Evolutionary conservation across 257 asterid species (phyloP).

Genomic region (Cordia subcordata): DNA sequence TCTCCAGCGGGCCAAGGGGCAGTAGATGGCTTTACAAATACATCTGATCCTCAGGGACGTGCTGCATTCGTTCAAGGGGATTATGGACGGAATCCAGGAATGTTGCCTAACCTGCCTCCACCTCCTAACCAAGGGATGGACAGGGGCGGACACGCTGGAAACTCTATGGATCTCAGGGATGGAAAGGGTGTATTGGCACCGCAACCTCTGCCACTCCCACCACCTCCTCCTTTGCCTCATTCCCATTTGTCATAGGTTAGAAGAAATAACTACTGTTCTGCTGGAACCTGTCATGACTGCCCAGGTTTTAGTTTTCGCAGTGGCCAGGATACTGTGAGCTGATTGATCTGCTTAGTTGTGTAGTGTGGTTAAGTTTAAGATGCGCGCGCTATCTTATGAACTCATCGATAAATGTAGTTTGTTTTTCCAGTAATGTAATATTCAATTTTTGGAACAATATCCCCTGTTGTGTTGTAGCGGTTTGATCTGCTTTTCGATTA

Average conservation of each 20-base stretch:
- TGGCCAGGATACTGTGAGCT: no score
- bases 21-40: slow-evolving; percentile 21
- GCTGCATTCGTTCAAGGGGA: slow-evolving; percentile 22
- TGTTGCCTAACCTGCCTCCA: slow-evolving; percentile 30
- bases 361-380: no score
- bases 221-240: slow-evolving; percentile 55
- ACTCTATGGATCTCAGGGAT: slow-evolving; percentile 43
- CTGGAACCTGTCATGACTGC: no score
- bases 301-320: no score
- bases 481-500: no score
- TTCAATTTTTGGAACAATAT: no score
- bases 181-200: slow-evolving; percentile 54
- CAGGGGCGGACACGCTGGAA: slow-evolving; percentile 45
- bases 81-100: slow-evolving; percentile 40
- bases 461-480: background rate
- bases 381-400: no score
- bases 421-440: no score
- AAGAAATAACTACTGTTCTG: no score
- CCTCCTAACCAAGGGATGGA: slow-evolving; percentile 44
- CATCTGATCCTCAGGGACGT: slow-evolving; percentile 33
- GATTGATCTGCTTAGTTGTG: no score
- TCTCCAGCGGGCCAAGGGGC: slow-evolving; percentile 53
- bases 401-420: no score
- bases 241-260: no score
- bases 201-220: slow-evolving; percentile 51